Percentiles rank a stretch among this genome's conserved stretches.
These are phyloP conservation scores for Blastobotrys terrestris DNA, from an alignment of 805 yeast species.

Conservation along the genomic window DNA sequence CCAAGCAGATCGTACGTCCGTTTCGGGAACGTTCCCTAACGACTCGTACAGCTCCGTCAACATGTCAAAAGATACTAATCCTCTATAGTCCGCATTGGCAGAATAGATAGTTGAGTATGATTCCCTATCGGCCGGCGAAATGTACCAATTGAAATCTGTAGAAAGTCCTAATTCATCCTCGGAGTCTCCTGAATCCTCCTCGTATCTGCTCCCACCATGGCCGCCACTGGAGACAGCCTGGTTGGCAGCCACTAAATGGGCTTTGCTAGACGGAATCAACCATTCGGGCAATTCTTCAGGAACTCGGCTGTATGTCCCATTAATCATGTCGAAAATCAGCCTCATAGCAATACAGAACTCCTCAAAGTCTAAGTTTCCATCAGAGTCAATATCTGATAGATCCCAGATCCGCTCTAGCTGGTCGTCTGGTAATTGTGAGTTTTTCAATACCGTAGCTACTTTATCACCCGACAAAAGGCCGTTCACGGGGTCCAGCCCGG, in stretches of 20 bases:
- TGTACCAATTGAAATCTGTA: constrained; percentile 90
- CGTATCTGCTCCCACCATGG: constrained; percentile 4
- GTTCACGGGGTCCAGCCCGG: constrained; percentile 75
- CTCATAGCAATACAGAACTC: constrained; percentile 98
- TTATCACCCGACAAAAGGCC: constrained; percentile 80
- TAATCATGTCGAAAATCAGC: constrained; percentile 82
- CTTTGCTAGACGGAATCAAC: constrained; percentile 87
- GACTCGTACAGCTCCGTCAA: constrained; percentile 63
- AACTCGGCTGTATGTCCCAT: constrained; percentile 53
- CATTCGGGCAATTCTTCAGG: constrained; percentile 81
- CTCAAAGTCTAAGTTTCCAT: constrained; percentile 89
- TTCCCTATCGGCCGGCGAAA: constrained; percentile 77
- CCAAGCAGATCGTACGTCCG: constrained; percentile 90
- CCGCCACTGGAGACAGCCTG: constrained; percentile 38
- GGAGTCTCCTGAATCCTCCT: constrained; percentile 36
- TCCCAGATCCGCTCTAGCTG: constrained; percentile 85
- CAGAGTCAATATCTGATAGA: constrained; percentile 79
- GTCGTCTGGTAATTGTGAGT: constrained; percentile 75
- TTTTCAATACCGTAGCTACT: constrained; percentile 79
- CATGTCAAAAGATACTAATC: constrained; percentile 71
- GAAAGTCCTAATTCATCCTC: constrained; percentile 61
- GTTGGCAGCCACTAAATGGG: constrained; percentile 80
- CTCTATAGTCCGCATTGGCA: constrained; percentile 68
- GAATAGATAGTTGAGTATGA: constrained; percentile 75
- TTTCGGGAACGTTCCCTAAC: constrained; percentile 63